Conservation (phyloP, 306 rosid species). For the Rubus parviflorus region DNA sequence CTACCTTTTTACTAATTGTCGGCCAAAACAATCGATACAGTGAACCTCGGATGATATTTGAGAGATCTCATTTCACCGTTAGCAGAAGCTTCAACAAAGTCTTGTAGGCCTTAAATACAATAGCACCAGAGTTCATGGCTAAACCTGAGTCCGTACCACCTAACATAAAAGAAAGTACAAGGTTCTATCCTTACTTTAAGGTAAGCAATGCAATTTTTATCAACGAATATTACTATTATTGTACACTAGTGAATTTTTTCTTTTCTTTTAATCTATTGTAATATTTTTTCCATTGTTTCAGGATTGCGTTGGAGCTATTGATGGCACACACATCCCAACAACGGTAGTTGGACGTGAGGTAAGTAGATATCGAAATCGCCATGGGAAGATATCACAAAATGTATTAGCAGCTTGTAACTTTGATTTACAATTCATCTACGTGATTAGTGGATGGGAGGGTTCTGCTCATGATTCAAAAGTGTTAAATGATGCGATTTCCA, state of each 20-base stretch:
- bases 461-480: neutral
- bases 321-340: neutral
- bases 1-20: too few species aligned
- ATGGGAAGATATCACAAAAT: neutral
- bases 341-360: neutral
- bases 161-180: neutral
- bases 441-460: neutral
- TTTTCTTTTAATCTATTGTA: neutral
- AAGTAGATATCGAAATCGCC: neutral
- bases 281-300: neutral
- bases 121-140: neutral
- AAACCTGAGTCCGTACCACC: neutral
- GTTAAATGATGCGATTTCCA: neutral
- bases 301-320: neutral
- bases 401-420: neutral
- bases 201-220: neutral
- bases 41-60: too few species aligned
- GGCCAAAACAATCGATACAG: too few species aligned
- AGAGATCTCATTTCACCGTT: too few species aligned
- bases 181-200: neutral
- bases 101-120: neutral
- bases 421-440: neutral
- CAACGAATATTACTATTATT: neutral
- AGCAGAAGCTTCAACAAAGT: too few species aligned
- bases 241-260: neutral